Conservation (phyloP, 495 filamentous ascomycete species). For the Penicillium waksmanii region DNA sequence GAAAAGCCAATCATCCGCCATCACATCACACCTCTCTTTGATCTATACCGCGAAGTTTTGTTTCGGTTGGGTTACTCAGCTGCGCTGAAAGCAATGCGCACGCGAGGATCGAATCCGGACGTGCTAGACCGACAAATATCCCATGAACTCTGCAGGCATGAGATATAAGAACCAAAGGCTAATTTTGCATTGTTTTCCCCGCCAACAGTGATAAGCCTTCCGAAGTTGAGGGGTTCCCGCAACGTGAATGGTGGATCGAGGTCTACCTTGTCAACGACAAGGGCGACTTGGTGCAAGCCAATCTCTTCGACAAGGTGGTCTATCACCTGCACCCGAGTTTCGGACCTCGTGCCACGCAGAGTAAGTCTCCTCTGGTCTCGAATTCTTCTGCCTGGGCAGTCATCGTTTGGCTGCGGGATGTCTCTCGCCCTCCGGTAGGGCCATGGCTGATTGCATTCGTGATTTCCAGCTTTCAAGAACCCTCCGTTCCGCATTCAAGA, state of each 20-base stretch:
- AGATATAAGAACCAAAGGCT: slow-evolving; percentile 4
- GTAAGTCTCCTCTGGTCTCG: slow-evolving; percentile 46
- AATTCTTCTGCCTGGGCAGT: too few species aligned
- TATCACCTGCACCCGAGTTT: slow-evolving; percentile 96
- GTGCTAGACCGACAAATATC: not conserved
- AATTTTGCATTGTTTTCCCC: slow-evolving; percentile 13
- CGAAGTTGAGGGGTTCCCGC: slow-evolving; percentile 83
- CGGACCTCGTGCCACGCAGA: slow-evolving; percentile 73
- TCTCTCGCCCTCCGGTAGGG: not conserved
- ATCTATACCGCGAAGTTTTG: not conserved
- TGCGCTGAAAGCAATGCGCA: not conserved
- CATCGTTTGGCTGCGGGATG: not conserved
- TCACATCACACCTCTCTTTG: not conserved
- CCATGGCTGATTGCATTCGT: slow-evolving; percentile 1
- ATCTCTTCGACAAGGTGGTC: slow-evolving; percentile 83
- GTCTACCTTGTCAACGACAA: slow-evolving; percentile 62
- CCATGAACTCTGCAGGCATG: not conserved
- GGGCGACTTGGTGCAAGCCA: slow-evolving; percentile 73
- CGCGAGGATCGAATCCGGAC: not conserved
- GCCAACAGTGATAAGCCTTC: slow-evolving; percentile 62
- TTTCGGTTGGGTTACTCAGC: not conserved
- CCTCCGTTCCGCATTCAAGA: slow-evolving; percentile 89
- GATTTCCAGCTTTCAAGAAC: slow-evolving; percentile 66
- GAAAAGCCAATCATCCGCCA: not conserved
- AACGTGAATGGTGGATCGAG: slow-evolving; percentile 73